Percentiles rank a stretch among this genome's conserved stretches.
These are phyloP conservation scores for Penicillium rolfsii DNA, from an alignment of 2,329 filamentous ascomycete genomes.

Conservation along the genomic window DNA sequence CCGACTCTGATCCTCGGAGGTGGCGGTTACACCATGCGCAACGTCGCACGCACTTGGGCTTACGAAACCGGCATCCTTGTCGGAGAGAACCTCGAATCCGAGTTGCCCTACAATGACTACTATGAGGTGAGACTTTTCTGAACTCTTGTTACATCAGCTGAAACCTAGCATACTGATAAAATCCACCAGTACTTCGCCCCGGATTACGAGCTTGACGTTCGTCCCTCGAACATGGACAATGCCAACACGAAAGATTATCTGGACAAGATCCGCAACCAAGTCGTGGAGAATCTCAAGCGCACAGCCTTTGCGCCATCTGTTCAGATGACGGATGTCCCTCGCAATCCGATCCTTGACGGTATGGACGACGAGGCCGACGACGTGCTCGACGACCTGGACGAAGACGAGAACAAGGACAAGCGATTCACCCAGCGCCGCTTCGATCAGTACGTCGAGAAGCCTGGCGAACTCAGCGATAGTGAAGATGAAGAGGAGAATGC, in stretches of 20 bases:
- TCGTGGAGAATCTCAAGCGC: constrained; percentile 68
- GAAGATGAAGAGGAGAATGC: constrained; percentile 79
- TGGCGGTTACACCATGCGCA: constrained; percentile 72
- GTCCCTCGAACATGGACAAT: constrained; percentile 73
- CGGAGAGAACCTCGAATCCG: constrained; percentile 75
- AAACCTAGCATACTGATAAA: constrained; percentile 30
- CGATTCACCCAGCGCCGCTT: constrained; percentile 80
- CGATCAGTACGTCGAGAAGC: constrained; percentile 75
- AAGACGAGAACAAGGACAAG: constrained; percentile 82
- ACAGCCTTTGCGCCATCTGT: constrained; percentile 66
- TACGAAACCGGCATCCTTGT: constrained; percentile 80
- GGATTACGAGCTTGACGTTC: constrained; percentile 70
- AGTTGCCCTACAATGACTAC: constrained; percentile 96
- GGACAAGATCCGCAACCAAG: constrained; percentile 67
- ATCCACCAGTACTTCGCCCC: constrained; percentile 65
- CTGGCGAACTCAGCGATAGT: constrained; percentile 83
- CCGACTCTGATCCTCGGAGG: constrained; percentile 69
- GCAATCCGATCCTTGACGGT: constrained; percentile 56
- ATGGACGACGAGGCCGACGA: constrained; percentile 69
- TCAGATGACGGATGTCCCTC: constrained; percentile 66
- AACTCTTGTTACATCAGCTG: background rate
- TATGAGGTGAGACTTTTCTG: constrained; percentile 63
- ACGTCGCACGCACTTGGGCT: constrained; percentile 64
- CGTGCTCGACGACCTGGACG: constrained; percentile 71
- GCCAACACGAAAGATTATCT: constrained; percentile 70